A percentile compares a stretch with the other conserved stretches of the same genome.
Conservation (phyloP, 805 yeast species). For the Ogataea sp. region DNA sequence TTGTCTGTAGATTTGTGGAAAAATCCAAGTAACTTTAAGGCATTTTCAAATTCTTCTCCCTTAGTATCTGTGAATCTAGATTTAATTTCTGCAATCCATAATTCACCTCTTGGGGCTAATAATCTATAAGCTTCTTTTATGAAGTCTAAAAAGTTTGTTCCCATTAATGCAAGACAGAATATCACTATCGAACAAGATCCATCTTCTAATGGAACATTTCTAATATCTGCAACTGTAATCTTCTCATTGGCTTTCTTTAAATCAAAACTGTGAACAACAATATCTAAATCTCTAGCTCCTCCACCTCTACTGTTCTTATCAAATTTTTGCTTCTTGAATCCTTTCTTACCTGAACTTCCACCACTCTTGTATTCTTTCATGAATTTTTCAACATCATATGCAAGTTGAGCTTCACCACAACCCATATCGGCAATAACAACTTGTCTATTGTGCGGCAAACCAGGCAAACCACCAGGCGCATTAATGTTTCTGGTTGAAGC, state of each 20-base stretch:
- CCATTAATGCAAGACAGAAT: slow-evolving; percentile 94
- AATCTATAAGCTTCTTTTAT: slow-evolving; percentile 84
- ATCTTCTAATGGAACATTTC: slow-evolving; percentile 77
- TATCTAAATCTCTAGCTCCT: slow-evolving; percentile 32
- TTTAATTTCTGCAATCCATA: slow-evolving; percentile 97
- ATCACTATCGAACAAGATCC: slow-evolving; percentile 80
- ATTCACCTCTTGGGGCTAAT: slow-evolving; percentile 82
- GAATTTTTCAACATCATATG: slow-evolving; percentile 53
- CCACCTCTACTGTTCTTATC: slow-evolving; percentile 7
- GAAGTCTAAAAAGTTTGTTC: slow-evolving; percentile 91
- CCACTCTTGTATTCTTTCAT: slow-evolving; percentile 28
- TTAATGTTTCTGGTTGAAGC: slow-evolving; percentile 55
- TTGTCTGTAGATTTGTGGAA: slow-evolving; percentile 85
- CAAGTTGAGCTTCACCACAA: slow-evolving; percentile 93
- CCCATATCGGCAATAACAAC: slow-evolving; percentile 97
- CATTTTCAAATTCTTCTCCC: slow-evolving; percentile 75
- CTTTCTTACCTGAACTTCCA: slow-evolving; percentile 5
- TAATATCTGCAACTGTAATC: slow-evolving; percentile 95
- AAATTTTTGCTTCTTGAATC: neutral
- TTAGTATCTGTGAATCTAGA: slow-evolving; percentile 74
- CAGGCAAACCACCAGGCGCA: slow-evolving; percentile 96
- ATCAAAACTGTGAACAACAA: slow-evolving; percentile 83
- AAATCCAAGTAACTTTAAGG: slow-evolving; percentile 72
- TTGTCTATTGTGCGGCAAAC: slow-evolving; percentile 42
- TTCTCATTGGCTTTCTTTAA: slow-evolving; percentile 80